phyloP scores from a whole-genome alignment of 345 rosid genomes.

The Garcia nutans region DNA sequence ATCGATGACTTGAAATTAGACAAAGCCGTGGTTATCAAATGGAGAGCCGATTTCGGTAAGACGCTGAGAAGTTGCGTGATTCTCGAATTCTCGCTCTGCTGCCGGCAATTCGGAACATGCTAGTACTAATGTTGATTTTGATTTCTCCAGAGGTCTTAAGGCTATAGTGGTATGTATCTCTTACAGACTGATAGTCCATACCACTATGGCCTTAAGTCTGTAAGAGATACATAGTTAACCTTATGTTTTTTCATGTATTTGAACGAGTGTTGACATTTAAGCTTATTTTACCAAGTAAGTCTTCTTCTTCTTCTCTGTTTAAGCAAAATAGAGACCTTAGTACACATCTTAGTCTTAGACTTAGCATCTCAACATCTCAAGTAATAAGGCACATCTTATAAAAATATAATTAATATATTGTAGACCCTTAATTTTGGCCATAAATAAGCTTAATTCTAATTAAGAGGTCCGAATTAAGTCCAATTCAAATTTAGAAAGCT shows the following conservation, averaged over 20 bases:
- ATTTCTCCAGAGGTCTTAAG: constrained; percentile 38
- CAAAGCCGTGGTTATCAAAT: constrained; percentile 32
- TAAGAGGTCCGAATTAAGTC: too few relatives aligned
- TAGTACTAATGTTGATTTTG: constrained; percentile 13
- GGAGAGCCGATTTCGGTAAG: constrained; percentile 45
- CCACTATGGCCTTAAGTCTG: too few relatives aligned
- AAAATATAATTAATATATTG: not conserved
- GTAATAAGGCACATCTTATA: constrained; percentile 23
- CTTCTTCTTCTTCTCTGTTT: constrained; percentile 17
- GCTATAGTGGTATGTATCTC: constrained; percentile 50
- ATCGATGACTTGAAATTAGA: constrained; percentile 36
- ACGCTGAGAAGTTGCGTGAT: constrained; percentile 41
- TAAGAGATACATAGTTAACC: too few relatives aligned
- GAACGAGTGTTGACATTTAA: too few relatives aligned
- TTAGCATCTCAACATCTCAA: constrained; percentile 45
- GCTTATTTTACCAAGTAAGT: constrained; percentile 31
- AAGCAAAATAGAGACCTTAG: constrained; percentile 39
- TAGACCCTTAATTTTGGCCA: too few relatives aligned
- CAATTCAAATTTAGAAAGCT: too few relatives aligned
- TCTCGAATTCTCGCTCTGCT: constrained; percentile 28
- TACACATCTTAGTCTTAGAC: constrained; percentile 81
- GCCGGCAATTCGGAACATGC: not conserved
- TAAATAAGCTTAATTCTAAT: too few relatives aligned
- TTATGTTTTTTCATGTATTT: too few relatives aligned
- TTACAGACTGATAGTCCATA: too few relatives aligned